These are phyloP conservation scores for Alternaria longipes DNA, from an alignment of 2,329 filamentous ascomycete species.

Conservation along the genomic window DNA sequence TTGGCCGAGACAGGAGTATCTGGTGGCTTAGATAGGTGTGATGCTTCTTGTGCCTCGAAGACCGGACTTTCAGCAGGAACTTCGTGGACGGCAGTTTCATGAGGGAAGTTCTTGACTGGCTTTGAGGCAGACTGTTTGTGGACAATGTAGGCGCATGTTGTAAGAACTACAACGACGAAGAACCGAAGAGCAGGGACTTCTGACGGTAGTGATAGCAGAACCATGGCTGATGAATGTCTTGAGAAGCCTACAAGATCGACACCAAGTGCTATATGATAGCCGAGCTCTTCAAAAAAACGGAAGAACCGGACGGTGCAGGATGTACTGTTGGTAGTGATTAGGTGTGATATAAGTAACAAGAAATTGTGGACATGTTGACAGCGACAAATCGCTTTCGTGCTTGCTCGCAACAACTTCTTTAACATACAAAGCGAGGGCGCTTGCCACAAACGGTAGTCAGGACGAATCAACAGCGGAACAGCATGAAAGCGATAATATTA, in stretches of 20 bases:
- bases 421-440: neutral
- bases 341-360: neutral
- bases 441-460: slow-evolving; percentile 3
- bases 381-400: neutral
- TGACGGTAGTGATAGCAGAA: neutral
- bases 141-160: neutral
- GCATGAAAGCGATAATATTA: neutral
- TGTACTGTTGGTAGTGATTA: neutral
- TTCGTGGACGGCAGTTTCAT: neutral
- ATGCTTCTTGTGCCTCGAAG: neutral
- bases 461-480: neutral
- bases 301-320: neutral
- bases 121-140: neutral
- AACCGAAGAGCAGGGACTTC: neutral
- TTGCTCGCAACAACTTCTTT: neutral
- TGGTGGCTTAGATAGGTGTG: slow-evolving; percentile 4
- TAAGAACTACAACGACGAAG: neutral
- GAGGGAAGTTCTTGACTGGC: neutral
- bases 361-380: neutral
- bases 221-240: neutral
- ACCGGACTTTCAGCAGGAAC: neutral
- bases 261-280: neutral
- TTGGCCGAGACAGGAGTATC: slow-evolving; percentile 3
- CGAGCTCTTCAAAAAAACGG: neutral
- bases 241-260: neutral